Conservation (phyloP, 768 basidiomycete genomes). For the Russula olivacea region DNA sequence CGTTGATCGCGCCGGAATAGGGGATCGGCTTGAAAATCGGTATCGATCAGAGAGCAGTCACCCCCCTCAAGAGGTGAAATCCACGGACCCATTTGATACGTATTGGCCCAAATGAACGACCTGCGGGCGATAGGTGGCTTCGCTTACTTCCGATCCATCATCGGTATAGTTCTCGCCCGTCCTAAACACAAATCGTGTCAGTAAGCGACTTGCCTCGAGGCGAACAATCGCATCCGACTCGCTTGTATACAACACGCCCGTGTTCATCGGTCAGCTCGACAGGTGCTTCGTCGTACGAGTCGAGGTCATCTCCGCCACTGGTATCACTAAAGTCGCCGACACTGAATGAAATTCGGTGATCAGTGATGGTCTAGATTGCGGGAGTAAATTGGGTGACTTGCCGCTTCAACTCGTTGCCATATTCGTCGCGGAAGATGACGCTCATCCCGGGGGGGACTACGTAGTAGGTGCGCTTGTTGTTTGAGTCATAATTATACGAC, state of each 20-base stretch:
- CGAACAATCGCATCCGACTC: not conserved
- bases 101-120: constrained; percentile 24
- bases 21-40: constrained; percentile 1
- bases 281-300: constrained; percentile 23
- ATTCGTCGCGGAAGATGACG: constrained; percentile 25
- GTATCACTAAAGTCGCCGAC: constrained; percentile 25
- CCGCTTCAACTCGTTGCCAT: constrained; percentile 23
- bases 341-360: not conserved
- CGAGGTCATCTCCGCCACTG: not conserved
- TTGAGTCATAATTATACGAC: not conserved
- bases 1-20: not conserved
- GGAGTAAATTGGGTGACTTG: not conserved
- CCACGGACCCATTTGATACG: constrained; percentile 10
- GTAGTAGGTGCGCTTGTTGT: constrained; percentile 22
- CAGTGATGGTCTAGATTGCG: not conserved
- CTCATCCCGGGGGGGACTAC: constrained; percentile 26
- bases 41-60: constrained; percentile 2
- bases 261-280: constrained; percentile 21
- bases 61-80: not conserved
- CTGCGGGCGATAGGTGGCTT: constrained; percentile 19
- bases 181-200: not conserved
- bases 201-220: not conserved
- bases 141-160: constrained; percentile 10
- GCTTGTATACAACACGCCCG: constrained; percentile 22
- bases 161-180: constrained; percentile 20